Base-by-base conservation (phyloP, 352 stramenopile species). In the Phytophthora niederhauseri region DNA sequence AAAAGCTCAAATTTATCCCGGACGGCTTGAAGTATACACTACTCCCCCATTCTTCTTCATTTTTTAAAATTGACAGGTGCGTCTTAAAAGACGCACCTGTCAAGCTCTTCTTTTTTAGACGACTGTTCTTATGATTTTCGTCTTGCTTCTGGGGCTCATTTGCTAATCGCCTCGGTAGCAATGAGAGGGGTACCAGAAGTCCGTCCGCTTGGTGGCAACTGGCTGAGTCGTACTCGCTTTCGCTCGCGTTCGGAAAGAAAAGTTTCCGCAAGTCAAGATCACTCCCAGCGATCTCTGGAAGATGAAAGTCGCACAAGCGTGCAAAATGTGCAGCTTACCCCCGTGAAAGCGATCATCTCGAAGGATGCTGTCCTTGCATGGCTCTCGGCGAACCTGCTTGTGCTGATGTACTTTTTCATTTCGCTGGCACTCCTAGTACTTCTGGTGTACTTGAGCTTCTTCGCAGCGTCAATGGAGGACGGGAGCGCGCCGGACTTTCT, bases 401-500 rank as follows among this genome's bases (percentile, higher is more conserved):
- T 77, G 19, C 38, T 80, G 15, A 45, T 85, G 34, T 95, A 93
- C 71, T 80, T 74, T 28, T 56, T 58, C 45, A 60, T 89, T 41
- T 69, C 60, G n/a, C 53, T 88, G 28, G 34, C 48, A 12, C 19
- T 89, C 30, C 14, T 93, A 19, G 52, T 91, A 30, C 50, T 94
- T 73, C 70, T 95, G 31, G 36, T 90, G 8, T 91, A 93, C 64
- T 54, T 92, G 56, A 94, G 86, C 68, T 94, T 89, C 70, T 95
- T 93, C 52, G 83, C 83, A 2, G 84, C 86, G 0, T 71, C 60
- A 4, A 88, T 93, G 73, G 74, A 88, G 4, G 70, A 84, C 19
- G 80, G 68, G 30, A 73, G 64, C 17, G 43, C 43, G 9, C 86
- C 84, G 0, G 81, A 89, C 26, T 92, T 91, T 50, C 60, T 94